phyloP scores from a whole-genome alignment of 805 yeast genomes.

The Candida orba region DNA sequence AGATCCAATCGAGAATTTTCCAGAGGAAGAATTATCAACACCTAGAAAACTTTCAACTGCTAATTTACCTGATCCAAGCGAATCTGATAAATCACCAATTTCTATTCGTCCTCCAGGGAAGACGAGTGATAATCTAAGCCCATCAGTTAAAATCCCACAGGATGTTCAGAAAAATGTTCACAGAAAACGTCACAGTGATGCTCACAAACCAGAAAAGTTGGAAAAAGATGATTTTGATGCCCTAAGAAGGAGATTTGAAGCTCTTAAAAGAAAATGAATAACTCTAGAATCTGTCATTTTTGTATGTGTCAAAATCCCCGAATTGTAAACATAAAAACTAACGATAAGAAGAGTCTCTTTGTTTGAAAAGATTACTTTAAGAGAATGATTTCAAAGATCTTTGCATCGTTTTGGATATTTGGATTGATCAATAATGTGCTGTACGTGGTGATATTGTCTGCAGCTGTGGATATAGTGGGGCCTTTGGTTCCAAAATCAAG shows the following conservation, averaged over 20 bases:
- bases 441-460: slow-evolving; percentile 85
- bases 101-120: slow-evolving; percentile 35
- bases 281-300: neutral
- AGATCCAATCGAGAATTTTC: slow-evolving; percentile 24
- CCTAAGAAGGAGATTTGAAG: slow-evolving; percentile 68
- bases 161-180: slow-evolving; percentile 32
- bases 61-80: slow-evolving; percentile 12
- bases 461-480: slow-evolving; percentile 90
- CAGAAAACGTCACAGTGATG: slow-evolving; percentile 21
- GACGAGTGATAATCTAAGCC: slow-evolving; percentile 33
- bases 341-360: too few relatives aligned
- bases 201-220: slow-evolving; percentile 15
- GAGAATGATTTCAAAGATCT: slow-evolving; percentile 19
- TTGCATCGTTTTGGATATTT: slow-evolving; percentile 64
- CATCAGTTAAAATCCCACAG: slow-evolving; percentile 33
- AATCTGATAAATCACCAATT: slow-evolving; percentile 29
- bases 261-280: slow-evolving; percentile 41
- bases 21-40: slow-evolving; percentile 14
- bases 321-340: neutral
- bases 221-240: slow-evolving; percentile 52
- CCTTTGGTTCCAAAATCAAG: slow-evolving; percentile 75
- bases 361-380: too few relatives aligned
- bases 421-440: slow-evolving; percentile 85
- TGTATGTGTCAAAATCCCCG: neutral
- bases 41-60: slow-evolving; percentile 19